A percentile compares a stretch with the other conserved stretches of the same genome.
Evolutionary conservation across 352 stramenopile genomes (phyloP).

Genomic region (Phytophthora ramorum): DNA sequence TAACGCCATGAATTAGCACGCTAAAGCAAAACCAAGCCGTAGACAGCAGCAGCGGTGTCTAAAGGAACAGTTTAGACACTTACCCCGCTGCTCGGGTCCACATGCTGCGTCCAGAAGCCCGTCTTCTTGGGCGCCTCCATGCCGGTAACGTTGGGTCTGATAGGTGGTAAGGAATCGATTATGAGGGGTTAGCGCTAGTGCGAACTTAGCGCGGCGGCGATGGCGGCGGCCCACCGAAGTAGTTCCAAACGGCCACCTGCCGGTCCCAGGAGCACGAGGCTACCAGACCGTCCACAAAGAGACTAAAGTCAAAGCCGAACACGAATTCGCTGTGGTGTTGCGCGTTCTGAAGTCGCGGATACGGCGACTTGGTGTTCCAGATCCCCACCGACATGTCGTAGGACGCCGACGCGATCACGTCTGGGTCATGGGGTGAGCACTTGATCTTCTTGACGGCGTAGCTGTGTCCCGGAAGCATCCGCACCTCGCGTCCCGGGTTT

Average conservation of each 20-base stretch:
- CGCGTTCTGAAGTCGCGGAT: conserved; percentile 76
- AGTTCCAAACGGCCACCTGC: conserved; percentile 81
- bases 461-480: conserved; percentile 76
- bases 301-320: conserved; percentile 85
- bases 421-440: conserved; percentile 82
- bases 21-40: not conserved
- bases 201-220: conserved; percentile 41
- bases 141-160: conserved; percentile 3
- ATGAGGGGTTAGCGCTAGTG: conserved; percentile 27
- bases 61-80: conserved; percentile 14
- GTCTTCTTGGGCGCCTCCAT: conserved; percentile 58
- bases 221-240: conserved; percentile 70
- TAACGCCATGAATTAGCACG: conserved; percentile 5
- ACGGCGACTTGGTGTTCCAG: conserved; percentile 88
- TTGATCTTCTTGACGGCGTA: conserved; percentile 88
- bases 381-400: conserved; percentile 93
- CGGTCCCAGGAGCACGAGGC: conserved; percentile 86
- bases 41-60: not conserved
- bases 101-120: conserved; percentile 81
- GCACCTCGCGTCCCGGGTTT: conserved; percentile 71
- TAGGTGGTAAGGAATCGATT: conserved; percentile 11
- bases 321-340: conserved; percentile 90
- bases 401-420: conserved; percentile 85
- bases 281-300: conserved; percentile 82
- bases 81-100: conserved; percentile 64